phyloP scores from a whole-genome alignment of 805 yeast species.

The Ogataea pignaliae region DNA sequence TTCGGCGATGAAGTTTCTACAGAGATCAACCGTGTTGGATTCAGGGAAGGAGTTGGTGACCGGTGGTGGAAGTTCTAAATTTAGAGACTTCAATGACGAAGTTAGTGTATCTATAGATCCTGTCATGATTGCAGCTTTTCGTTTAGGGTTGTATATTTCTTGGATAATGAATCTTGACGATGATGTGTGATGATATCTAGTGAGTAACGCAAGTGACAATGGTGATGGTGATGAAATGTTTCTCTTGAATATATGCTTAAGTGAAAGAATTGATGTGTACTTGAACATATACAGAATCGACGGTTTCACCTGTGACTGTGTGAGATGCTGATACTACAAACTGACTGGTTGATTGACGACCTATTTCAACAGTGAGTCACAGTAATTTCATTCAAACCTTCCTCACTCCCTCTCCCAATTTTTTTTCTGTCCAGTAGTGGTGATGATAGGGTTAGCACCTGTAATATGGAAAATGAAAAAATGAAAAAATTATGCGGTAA shows the following conservation, averaged over 20 bases:
- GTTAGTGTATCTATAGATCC: slow-evolving; percentile 23
- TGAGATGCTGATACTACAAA: too few relatives aligned
- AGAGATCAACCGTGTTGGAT: slow-evolving; percentile 76
- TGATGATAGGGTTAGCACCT: too few relatives aligned
- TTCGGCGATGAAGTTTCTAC: slow-evolving; percentile 83
- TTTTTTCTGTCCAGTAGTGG: too few relatives aligned
- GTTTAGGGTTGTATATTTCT: slow-evolving; percentile 9
- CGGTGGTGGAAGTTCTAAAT: slow-evolving; percentile 35
- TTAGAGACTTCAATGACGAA: slow-evolving; percentile 20
- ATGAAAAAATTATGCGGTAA: too few relatives aligned
- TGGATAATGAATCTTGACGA: background rate
- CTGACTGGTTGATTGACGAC: too few relatives aligned
- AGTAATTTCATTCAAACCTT: too few relatives aligned
- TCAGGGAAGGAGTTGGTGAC: slow-evolving; percentile 66
- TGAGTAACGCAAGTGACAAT: background rate
- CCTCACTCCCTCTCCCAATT: too few relatives aligned
- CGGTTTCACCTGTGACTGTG: too few relatives aligned
- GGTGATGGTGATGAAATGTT: background rate
- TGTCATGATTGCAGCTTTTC: slow-evolving; percentile 16
- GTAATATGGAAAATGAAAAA: too few relatives aligned
- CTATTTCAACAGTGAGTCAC: too few relatives aligned
- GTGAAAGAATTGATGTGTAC: background rate
- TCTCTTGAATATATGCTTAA: background rate
- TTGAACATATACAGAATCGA: background rate
- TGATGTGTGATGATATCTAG: too few relatives aligned